Conservation (phyloP, 2,329 filamentous ascomycete species). For the Davidsoniella eucalypti region DNA sequence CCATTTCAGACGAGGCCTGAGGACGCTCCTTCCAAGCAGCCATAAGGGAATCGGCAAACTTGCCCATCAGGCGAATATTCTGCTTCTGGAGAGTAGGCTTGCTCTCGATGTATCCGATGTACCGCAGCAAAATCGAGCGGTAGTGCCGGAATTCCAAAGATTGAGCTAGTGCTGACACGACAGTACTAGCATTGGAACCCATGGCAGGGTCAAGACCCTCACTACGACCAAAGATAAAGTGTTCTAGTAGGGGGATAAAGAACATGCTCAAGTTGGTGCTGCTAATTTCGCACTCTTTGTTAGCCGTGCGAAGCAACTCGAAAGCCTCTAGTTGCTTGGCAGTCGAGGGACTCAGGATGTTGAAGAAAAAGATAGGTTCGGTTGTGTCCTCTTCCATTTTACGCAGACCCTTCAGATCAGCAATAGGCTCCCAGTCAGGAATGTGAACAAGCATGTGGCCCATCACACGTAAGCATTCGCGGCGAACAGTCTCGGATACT, state of each 20-base stretch:
- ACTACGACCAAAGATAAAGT: constrained; percentile 74
- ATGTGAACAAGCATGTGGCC: constrained; percentile 61
- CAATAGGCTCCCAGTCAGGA: constrained; percentile 51
- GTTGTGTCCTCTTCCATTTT: constrained; percentile 43
- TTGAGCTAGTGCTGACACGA: constrained; percentile 57
- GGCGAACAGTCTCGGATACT: constrained; percentile 64
- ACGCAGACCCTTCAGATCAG: constrained; percentile 52
- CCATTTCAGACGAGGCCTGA: constrained; percentile 13
- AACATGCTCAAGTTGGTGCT: constrained; percentile 71
- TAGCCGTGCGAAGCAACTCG: constrained; percentile 55
- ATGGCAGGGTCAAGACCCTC: constrained; percentile 73
- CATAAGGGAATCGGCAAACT: constrained; percentile 62
- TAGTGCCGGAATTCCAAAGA: constrained; percentile 86
- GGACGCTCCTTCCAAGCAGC: constrained; percentile 6
- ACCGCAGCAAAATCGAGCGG: constrained; percentile 66
- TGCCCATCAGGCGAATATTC: constrained; percentile 65
- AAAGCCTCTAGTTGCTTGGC: constrained; percentile 74
- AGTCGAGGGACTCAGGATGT: constrained; percentile 78
- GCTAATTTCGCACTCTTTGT: constrained; percentile 44
- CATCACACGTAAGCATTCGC: constrained; percentile 66
- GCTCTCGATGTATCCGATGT: constrained; percentile 63
- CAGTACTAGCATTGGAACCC: constrained; percentile 68
- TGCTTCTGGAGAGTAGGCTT: constrained; percentile 76
- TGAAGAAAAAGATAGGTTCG: constrained; percentile 69
- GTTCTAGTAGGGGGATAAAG: constrained; percentile 80